Base-by-base conservation (phyloP, 2,329 filamentous ascomycete genomes). In the Bipolaris oryzae region DNA sequence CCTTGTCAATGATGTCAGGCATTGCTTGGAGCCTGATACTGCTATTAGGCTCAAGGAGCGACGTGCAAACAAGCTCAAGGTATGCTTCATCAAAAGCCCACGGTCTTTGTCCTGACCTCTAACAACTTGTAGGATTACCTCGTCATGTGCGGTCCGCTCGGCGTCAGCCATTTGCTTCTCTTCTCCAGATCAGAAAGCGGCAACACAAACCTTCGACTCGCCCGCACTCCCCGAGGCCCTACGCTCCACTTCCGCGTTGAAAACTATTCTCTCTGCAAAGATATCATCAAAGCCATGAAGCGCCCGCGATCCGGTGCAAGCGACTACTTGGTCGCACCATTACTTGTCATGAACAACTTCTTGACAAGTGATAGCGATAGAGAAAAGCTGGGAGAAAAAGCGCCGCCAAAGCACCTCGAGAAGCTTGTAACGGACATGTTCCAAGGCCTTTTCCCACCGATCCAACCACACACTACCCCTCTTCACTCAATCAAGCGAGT, bases 261-360 rank as follows among this genome's bases (percentile, higher is more conserved):
- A 73, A 92, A 91, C 69, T 99, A 99, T 76, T 96, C 92, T 34
- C 82, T 99, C 2, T 91, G 89, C 78, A 96, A 95, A 76, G 95
- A 99, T 75, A 88, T 99, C 3, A 85, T 90, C 67, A 89, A 87
- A 72, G 87, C 91, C 13, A 87, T 96, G 79, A 92, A 90, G 76
- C 90, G 92, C 67, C 92, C 94, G 7, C 87, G 88, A 72, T 89
- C 89, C 45, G 91, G 90, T 61, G 94, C 71, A 44, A 71, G 94
- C 74, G 92, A 96, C 75, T 96, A 91, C 70, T 82, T 90, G 55
- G 92, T 88, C 41, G 88, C 95, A 6, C 95, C 95, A 60, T 79
- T 98, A 80, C 85, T 99, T 42, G 95, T 99, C 64, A 98, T 99
- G 95, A 99, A 99, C 80, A 97, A 96, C 77, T 96, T 99, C 77